Evolutionary conservation across 805 yeast genomes (phyloP), one percentile per base, ranked within the genome.

Genomic region (Ogataea ganodermae): DNA sequence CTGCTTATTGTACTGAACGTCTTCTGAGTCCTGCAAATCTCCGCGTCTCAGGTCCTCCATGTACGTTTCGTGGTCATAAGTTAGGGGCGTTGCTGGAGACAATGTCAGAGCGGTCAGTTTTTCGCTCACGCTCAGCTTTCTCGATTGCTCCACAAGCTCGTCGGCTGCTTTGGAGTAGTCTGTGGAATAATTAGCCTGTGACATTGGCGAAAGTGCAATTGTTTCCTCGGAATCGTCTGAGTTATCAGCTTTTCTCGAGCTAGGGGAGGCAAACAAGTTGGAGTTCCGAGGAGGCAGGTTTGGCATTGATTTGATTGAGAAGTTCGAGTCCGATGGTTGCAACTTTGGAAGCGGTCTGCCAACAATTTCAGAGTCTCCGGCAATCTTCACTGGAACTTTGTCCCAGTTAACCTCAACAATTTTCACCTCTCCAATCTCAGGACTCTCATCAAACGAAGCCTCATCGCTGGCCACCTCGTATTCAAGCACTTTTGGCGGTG

Each of bases 61-160:
- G 37, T 62, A 66, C 5, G 52, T 42, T 16, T 58, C 60, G 49
- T 65, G 68, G 45, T 65, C 70, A 45, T 58, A 58, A 6, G 48
- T 47, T 23, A 55, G 39, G 6, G 22, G 42, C 16, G 50, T 41
- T 9, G 46, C 17, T 1, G 57, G 59, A 20, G 56, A 21, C 1
- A 63, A 63, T 13, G 77, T 61, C 36, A 70, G 73, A 2, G 76
- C 64, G 46, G 73, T 75, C 46, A 78, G 62, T 55, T 73, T 75
- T 50, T 77, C 75, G 50, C 73, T 73, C 32, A 77, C 59, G 41
- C 64, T 66, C 60, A 58, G 9, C 22, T 39, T 46, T n/a, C 39
- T 67, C 48, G 57, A 56, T 55, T 45, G 60, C 50, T 33, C 56
- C 47, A 46, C 40, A 5, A 68, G 37, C 1, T 67, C 64, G 16